A percentile compares a stretch with the other conserved stretches of the same genome.
phyloP scores from a whole-genome alignment of 164 flowering plant species.

The Piper betle region DNA sequence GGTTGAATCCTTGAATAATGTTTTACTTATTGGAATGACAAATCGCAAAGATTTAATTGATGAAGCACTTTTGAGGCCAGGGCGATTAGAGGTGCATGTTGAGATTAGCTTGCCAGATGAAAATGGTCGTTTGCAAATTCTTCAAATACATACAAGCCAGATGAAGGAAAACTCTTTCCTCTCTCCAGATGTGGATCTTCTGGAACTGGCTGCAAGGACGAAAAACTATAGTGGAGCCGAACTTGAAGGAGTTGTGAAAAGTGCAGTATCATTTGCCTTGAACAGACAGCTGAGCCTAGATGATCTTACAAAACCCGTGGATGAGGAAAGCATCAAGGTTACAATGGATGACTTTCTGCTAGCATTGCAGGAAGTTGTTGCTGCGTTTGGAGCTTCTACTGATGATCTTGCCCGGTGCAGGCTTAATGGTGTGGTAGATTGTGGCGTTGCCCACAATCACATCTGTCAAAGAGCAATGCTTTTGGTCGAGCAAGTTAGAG shows the following conservation, averaged over 20 bases:
- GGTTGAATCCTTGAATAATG: slow-evolving; percentile 92
- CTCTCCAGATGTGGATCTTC: slow-evolving; percentile 69
- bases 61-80: slow-evolving; percentile 96
- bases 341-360: slow-evolving; percentile 87
- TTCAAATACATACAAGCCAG: slow-evolving; percentile 83
- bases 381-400: slow-evolving; percentile 98
- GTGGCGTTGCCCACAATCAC: slow-evolving; percentile 73
- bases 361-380: slow-evolving; percentile 69
- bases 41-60: slow-evolving; percentile 95
- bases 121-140: slow-evolving; percentile 86
- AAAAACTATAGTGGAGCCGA: slow-evolving; percentile 98
- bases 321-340: slow-evolving; percentile 89
- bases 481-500: slow-evolving; percentile 92
- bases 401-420: slow-evolving; percentile 79
- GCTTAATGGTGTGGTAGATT: slow-evolving; percentile 78
- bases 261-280: slow-evolving; percentile 95
- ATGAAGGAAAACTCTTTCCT: slow-evolving; percentile 58
- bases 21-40: slow-evolving; percentile 97
- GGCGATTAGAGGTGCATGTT: slow-evolving; percentile 79
- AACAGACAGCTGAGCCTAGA: slow-evolving; percentile 80
- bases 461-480: slow-evolving; percentile 78
- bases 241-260: slow-evolving; percentile 97
- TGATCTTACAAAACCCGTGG: slow-evolving; percentile 87
- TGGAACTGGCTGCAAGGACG: slow-evolving; percentile 95
- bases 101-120: slow-evolving; percentile 99